phyloP scores from a whole-genome alignment of 2,329 filamentous ascomycete species.

The Neophaeococcomyces aloes region DNA sequence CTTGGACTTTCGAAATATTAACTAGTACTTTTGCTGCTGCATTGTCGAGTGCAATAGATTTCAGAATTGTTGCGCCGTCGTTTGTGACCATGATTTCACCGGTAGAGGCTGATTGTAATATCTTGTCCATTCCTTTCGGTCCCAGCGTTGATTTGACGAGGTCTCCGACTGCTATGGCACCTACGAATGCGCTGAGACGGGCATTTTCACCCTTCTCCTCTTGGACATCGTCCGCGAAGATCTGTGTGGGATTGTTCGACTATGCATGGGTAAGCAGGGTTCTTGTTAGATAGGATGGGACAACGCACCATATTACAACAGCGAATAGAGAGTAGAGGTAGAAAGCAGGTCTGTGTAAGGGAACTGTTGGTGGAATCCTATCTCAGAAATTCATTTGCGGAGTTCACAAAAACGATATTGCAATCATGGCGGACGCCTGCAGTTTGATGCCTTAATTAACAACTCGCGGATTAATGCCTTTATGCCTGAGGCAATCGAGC shows the following conservation, averaged over 20 bases:
- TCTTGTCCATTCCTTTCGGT: slow-evolving; percentile 99
- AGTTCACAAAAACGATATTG: too few species aligned
- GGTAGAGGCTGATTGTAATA: slow-evolving; percentile 88
- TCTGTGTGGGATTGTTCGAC: slow-evolving; percentile 69
- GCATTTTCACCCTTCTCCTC: slow-evolving; percentile 99
- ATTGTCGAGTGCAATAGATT: slow-evolving; percentile 96
- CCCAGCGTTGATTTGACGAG: slow-evolving; percentile 94
- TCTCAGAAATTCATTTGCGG: too few species aligned
- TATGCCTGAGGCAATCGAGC: too few species aligned
- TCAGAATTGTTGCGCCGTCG: slow-evolving; percentile 95
- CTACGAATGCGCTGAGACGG: slow-evolving; percentile 93
- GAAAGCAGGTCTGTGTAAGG: too few species aligned
- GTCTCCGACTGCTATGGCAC: slow-evolving; percentile 94
- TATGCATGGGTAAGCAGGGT: too few species aligned
- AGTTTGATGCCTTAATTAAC: too few species aligned
- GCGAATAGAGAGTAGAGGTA: too few species aligned
- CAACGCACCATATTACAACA: too few species aligned
- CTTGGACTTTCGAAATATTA: slow-evolving; percentile 98
- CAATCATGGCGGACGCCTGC: too few species aligned
- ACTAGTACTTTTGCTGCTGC: slow-evolving; percentile 96
- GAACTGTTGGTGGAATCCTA: too few species aligned
- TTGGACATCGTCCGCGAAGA: slow-evolving; percentile 92
- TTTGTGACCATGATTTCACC: slow-evolving; percentile 98
- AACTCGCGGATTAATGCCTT: too few species aligned
- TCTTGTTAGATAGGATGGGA: too few species aligned